Base-by-base conservation (phyloP, 805 yeast species). In the Ascoidea asiatica region DNA sequence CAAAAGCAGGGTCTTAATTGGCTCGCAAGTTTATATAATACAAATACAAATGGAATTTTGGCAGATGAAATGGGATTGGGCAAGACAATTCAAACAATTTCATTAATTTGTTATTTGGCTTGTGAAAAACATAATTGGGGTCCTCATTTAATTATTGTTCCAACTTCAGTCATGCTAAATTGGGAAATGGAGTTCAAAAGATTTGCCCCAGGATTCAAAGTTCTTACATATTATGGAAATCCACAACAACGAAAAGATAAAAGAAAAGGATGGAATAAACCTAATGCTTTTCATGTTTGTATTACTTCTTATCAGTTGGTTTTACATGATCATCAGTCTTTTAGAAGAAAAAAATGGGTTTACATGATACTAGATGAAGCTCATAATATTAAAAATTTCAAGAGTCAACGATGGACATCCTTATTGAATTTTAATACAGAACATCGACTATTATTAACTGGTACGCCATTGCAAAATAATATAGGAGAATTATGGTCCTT, bases 131-230 rank as follows among this genome's bases (percentile, higher is more conserved):
- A 85, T 47, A 75, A 81, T 17, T 92, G 99, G 99, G 98, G 98
- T 0, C 99, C 98, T 0, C 99, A 92, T 66, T 66, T 92, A 44
- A 89, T 92, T 63, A 80, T 92, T 48, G 99, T 92, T 4, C 99
- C 99, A 4, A 92, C 99, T 0, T 86, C 96, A 15, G 99, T 92
- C 5, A 79, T 92, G 79, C 74, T 92, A 44, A 92, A 92, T 57
- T 92, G 99, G 99, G 99, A 92, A 60, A 90, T 94, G 97, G 99
- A 92, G 57, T 89, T 92, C 64, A 92, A 94, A 56, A 77, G 95
- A 54, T 92, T 92, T 68, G 97, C 97, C 1, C 99, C 99, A 0
- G 99, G 98, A 0, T 83, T 92, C 60, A 90, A 94, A 60, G 92
- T 92, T 2, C 58, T 92, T 59, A 92, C 97, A 0, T 92, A 92